These are phyloP conservation scores for Psilocybe subaeruginosa DNA, from an alignment of 768 basidiomycete genomes.

Conservation along the genomic window DNA sequence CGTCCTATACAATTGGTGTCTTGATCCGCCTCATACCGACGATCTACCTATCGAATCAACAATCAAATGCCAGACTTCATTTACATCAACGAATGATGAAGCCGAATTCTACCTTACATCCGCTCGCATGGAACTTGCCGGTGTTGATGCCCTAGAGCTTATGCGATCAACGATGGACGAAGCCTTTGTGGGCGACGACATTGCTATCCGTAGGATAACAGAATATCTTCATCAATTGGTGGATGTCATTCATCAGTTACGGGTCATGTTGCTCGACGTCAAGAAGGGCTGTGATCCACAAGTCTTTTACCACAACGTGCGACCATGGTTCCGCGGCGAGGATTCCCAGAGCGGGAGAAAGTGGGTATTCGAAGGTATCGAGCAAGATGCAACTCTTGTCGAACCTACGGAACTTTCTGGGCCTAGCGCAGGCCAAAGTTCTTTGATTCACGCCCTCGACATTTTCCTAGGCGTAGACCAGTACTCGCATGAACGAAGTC, in stretches of 20 bases:
- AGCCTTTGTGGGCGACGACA: conserved; percentile 74
- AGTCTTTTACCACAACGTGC: conserved; percentile 69
- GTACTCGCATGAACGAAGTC: conserved; percentile 30
- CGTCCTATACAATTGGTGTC: conserved; percentile 86
- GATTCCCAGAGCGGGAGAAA: conserved; percentile 46
- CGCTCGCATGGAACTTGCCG: conserved; percentile 83
- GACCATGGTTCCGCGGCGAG: conserved; percentile 83
- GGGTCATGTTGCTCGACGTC: conserved; percentile 61
- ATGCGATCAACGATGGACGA: conserved; percentile 91
- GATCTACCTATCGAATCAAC: conserved; percentile 57
- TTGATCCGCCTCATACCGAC: conserved; percentile 33
- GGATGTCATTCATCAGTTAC: conserved; percentile 65
- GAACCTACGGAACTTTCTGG: conserved; percentile 66
- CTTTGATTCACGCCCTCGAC: conserved; percentile 74
- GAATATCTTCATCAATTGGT: conserved; percentile 68
- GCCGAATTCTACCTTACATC: conserved; percentile 88
- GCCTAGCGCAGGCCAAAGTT: conserved; percentile 83
- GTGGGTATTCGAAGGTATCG: conserved; percentile 67
- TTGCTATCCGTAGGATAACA: conserved; percentile 64
- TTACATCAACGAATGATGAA: conserved; percentile 82
- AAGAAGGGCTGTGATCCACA: conserved; percentile 73
- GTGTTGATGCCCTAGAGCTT: conserved; percentile 81
- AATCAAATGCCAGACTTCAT: conserved; percentile 65
- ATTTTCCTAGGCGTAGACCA: conserved; percentile 72
- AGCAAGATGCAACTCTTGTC: conserved; percentile 42